Evolutionary conservation across 1,284 basidiomycete genomes (phyloP), one percentile per base, ranked within the genome.

Genomic region (Pyrrhoderma noxium): DNA sequence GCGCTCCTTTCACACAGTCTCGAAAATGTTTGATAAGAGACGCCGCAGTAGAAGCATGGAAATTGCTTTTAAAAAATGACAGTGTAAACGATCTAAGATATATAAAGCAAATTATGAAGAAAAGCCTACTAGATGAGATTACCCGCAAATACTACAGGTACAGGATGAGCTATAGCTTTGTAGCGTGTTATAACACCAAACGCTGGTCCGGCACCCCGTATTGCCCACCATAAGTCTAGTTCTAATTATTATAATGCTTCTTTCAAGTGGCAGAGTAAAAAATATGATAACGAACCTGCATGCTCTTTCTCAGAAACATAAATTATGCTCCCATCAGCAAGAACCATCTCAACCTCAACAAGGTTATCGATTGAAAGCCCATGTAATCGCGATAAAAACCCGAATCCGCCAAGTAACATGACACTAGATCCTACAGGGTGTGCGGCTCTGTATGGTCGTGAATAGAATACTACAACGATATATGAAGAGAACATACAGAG

Each of bases 1-100:
- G 89, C 3, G 88, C 85, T 34, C 81, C 80, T 62, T 94, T 94
- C 67, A 94, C 78, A 62, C 91, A 93, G 65, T 95, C 93, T 23
- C 92, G 81, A 72, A 93, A 92, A 66, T 95, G 92, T 57, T 84
- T 86, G 63, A 95, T 83, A 34, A 95, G 77, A 5, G 88, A 91
- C 7, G 89, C 80, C 0, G 92, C 86, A 0, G 90, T 94, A 7
- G 81, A 76, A 42, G 77, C 77, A 63, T 90, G 84, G 70, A 93
- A 93, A 22, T 89, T 85, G 65, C 89, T 91, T 59, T 13, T 52
- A 43, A 35, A 36, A 40, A 18, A 35, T 25, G 56, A 42, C 37
- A 34, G 57, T 46, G 46, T 51, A 51, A 52, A 50, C 48, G 34
- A 31, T 41, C 37, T 35, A 27, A 49, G 51, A 18, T 38, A 45